These are phyloP conservation scores for Ceratobasidium sp. DNA, from an alignment of 1,284 basidiomycete genomes.

Conservation along the genomic window DNA sequence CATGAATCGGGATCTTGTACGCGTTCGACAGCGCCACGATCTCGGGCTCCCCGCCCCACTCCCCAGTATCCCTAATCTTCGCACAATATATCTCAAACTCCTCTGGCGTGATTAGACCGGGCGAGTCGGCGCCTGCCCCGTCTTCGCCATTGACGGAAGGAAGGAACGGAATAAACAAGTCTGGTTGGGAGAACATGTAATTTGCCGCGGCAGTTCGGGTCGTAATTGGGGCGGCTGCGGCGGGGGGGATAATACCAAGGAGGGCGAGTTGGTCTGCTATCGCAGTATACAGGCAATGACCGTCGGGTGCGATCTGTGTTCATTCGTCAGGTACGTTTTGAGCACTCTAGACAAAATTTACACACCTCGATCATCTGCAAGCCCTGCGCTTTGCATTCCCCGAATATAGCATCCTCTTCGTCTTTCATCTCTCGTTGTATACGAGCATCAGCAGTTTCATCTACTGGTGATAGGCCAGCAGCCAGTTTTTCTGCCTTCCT, in stretches of 20 bases:
- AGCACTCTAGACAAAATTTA: neutral
- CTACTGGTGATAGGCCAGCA: slow-evolving; percentile 66
- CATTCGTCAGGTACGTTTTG: neutral
- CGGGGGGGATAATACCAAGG: slow-evolving; percentile 67
- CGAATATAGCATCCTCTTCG: slow-evolving; percentile 76
- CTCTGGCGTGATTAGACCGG: slow-evolving; percentile 75
- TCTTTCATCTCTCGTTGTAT: slow-evolving; percentile 74
- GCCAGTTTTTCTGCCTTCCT: slow-evolving; percentile 77
- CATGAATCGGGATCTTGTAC: slow-evolving; percentile 90
- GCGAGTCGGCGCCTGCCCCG: slow-evolving; percentile 68
- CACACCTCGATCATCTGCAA: slow-evolving; percentile 77
- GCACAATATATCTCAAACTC: slow-evolving; percentile 85
- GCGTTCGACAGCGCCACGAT: slow-evolving; percentile 88
- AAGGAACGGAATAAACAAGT: slow-evolving; percentile 95
- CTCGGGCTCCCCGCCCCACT: slow-evolving; percentile 99
- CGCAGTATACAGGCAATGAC: slow-evolving; percentile 94
- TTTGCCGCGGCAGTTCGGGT: slow-evolving; percentile 79
- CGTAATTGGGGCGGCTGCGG: slow-evolving; percentile 67
- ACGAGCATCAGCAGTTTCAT: slow-evolving; percentile 73
- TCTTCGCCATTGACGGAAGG: slow-evolving; percentile 82
- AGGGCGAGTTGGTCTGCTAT: slow-evolving; percentile 88
- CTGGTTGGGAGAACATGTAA: slow-evolving; percentile 85
- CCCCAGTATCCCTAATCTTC: slow-evolving; percentile 81
- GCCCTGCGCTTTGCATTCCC: slow-evolving; percentile 73
- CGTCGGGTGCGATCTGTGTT: slow-evolving; percentile 89